Evolutionary conservation across 2,329 filamentous ascomycete genomes (phyloP), one percentile per base, ranked within the genome.

Genomic region (Diaporthe nobilis): DNA sequence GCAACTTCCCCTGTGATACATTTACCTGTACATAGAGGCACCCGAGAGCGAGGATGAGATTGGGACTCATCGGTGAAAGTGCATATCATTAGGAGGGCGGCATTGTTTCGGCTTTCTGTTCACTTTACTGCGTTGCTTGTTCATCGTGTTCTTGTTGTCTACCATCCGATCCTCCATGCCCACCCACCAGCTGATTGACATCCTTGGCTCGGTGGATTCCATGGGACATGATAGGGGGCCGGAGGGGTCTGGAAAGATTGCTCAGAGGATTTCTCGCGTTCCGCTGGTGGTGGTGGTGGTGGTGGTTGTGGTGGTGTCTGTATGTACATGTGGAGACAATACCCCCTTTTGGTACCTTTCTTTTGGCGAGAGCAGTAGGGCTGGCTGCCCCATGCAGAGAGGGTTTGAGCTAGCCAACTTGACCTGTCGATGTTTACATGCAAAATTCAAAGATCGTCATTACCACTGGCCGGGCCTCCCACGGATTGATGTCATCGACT

Each of bases 201-300:
- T 55, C 37, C 47, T 37, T 65, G 34, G 34, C 31, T 51, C 12
- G 47, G n/a, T 65, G 58, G 39, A 34, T 28, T 34, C n/a, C 39
- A 20, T 61, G 51, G 71, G 47, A 17, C 28, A 65, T 20, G 49
- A 22, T 7, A 70, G 49, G 65, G 65, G 55, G 49, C 34, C 47
- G 47, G 58, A 53, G 28, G 58, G 58, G 71, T 61, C 71, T 73
- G 58, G 47, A n/a, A 73, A 65, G 71, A 73, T 73, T 73, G 71
- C 39, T 47, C 44, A 44, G 58, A 57, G 49, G 71, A 47, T 65
- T 53, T 47, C 34, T 57, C 15, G 58, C 42, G 34, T 31, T 13
- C 42, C 12, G 39, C 20, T 70, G 34, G 25, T 44, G 25, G 58
- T 55, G 25, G 15, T 22, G 53, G 25, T 55, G 25, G 58, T 55